Percentiles rank a stretch among this genome's conserved stretches.
Evolutionary conservation across 768 basidiomycete species (phyloP).

Genomic region (Xerocomus brunneocitrinus): DNA sequence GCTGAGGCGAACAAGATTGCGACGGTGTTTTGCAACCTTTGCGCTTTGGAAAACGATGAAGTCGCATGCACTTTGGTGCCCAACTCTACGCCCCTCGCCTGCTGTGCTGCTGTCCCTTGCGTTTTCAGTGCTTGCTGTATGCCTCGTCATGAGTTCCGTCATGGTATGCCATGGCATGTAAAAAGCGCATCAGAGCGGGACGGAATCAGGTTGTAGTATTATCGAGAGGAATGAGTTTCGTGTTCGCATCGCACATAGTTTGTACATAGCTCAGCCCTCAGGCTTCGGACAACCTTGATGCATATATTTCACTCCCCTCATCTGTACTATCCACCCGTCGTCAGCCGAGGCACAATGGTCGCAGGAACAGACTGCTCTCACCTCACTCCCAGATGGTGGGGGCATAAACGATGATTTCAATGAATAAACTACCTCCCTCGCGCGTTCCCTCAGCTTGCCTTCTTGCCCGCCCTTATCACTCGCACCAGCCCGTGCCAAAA

Average conservation of each 20-base stretch:
- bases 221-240: not conserved
- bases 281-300: not conserved
- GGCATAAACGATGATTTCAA: constrained; percentile 24
- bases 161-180: not conserved
- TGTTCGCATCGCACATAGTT: not conserved
- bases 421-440: constrained; percentile 25
- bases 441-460: constrained; percentile 23
- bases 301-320: not conserved
- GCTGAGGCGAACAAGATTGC: too few relatives aligned
- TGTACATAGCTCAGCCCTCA: not conserved
- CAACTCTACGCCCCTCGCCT: too few relatives aligned
- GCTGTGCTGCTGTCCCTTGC: not conserved
- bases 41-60: too few relatives aligned
- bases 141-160: not conserved
- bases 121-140: not conserved
- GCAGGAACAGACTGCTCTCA: not conserved
- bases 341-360: not conserved
- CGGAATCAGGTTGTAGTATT: not conserved
- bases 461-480: constrained; percentile 12
- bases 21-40: too few relatives aligned
- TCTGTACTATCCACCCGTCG: not conserved
- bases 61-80: too few relatives aligned
- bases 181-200: not conserved
- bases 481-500: constrained; percentile 16
- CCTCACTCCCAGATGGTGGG: constrained; percentile 13